Evolutionary conservation across 352 stramenopile species (phyloP).

Genomic region (Elongisporangium senticosum): DNA sequence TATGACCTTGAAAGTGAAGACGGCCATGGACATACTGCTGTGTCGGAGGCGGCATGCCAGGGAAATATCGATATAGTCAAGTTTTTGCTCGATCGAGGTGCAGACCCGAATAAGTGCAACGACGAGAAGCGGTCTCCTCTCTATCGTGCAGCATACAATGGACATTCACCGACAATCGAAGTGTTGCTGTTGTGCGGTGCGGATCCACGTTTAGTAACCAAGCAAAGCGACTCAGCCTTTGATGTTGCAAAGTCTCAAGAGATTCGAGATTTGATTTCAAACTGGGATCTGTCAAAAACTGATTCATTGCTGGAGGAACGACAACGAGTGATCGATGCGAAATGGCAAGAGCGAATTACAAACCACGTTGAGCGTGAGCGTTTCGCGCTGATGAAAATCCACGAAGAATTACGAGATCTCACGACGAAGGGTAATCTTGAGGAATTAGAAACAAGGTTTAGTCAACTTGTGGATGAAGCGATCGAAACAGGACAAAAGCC

Average conservation of each 20-base stretch:
- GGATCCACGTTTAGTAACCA: conserved; percentile 64
- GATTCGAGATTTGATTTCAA: conserved; percentile 42
- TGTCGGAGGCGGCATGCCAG: conserved; percentile 86
- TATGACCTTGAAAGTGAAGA: conserved; percentile 86
- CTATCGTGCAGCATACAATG: conserved; percentile 86
- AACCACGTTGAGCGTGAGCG: conserved; percentile 83
- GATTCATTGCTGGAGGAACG: conserved; percentile 61
- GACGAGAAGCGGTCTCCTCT: conserved; percentile 78
- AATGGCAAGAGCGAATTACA: conserved; percentile 81
- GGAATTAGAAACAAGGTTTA: conserved; percentile 47
- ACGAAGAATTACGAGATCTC: conserved; percentile 66
- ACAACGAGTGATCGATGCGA: conserved; percentile 57
- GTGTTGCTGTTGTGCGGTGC: conserved; percentile 66
- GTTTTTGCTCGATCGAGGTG: conserved; percentile 68
- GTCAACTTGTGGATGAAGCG: conserved; percentile 72
- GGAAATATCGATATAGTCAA: conserved; percentile 62
- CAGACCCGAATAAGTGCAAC: conserved; percentile 84
- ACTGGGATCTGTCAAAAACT: conserved; percentile 73
- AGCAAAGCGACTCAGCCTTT: conserved; percentile 76
- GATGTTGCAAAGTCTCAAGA: conserved; percentile 82
- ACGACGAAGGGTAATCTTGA: conserved; percentile 36
- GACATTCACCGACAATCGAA: conserved; percentile 58
- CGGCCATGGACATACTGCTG: conserved; percentile 76
- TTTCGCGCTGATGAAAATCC: conserved; percentile 76
- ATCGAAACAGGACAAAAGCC: conserved; percentile 50